Base-by-base conservation (phyloP, 2,329 filamentous ascomycete species). In the Ramichloridium luteum region DNA sequence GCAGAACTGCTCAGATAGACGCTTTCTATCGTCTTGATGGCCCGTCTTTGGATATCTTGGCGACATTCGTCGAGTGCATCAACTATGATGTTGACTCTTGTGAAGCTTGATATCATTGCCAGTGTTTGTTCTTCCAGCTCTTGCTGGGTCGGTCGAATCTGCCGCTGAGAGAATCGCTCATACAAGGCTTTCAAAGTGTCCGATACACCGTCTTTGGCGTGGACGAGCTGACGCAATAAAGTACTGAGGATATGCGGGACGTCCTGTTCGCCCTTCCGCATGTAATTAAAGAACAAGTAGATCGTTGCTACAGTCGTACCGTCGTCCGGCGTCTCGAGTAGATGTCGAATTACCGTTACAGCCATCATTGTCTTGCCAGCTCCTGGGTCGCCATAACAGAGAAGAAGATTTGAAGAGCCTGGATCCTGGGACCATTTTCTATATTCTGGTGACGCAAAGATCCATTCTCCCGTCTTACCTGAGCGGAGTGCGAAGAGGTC, bases 261-360 rank as follows among this genome's bases (percentile, higher is more conserved):
- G n/a, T 23, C 20, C 20, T 23, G 20, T 23, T 23, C 8, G n/a
- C n/a, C 20, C n/a, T 23, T n/a, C 8, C 20, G 8, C n/a, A 8
- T 23, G n/a, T 23, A 23, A n/a, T 23, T 23, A n/a, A 23, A 23
- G 20, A 8, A 23, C 20, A 23, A 8, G n/a, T 23, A 23, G n/a
- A 23, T 23, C 20, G 20, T 23, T n/a, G 20, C 8, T 8, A 23
- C n/a, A n/a, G 20, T n/a, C 8, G 20, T 23, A 23, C 8, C 20
- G 8, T 23, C 20, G 20, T 23, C 20, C 8, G 8, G 20, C n/a
- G 8, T n/a, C 20, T 23, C 20, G 20, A 23, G 20, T n/a, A 23
- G n/a, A n/a, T 23, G 20, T n/a, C 20, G 20, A n/a, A 23, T 23
- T n/a, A 23, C 20, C n/a, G 20, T 23, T n/a, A n/a, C 20, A n/a